phyloP scores from a whole-genome alignment of 1,284 basidiomycete species.

The Rhizoctonia solani region DNA sequence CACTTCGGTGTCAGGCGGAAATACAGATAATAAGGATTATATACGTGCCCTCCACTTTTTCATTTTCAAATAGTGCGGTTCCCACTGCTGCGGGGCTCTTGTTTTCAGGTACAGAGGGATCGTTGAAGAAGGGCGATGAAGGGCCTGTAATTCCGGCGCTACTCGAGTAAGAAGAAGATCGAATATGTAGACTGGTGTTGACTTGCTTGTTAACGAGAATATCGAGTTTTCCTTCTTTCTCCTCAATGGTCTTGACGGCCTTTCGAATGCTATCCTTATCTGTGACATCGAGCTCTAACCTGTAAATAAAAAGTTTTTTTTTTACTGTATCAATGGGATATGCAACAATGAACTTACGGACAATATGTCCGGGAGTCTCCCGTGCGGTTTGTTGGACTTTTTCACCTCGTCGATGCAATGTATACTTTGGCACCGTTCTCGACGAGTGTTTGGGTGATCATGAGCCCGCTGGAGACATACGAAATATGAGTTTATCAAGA shows the following conservation, averaged over 20 bases:
- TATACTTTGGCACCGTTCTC: slow-evolving; percentile 86
- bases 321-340: no score
- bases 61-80: slow-evolving; percentile 68
- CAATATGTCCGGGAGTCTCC: no score
- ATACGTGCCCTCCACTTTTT: slow-evolving; percentile 53
- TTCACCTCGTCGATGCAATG: slow-evolving; percentile 65
- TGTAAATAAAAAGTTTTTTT: slow-evolving; percentile 44
- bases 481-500: no score
- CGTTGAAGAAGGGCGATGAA: slow-evolving; percentile 58
- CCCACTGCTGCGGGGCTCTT: slow-evolving; percentile 65
- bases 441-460: slow-evolving; percentile 74
- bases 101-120: slow-evolving; percentile 60
- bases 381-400: slow-evolving; percentile 61
- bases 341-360: no score
- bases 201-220: slow-evolving; percentile 79
- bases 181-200: not conserved
- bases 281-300: slow-evolving; percentile 70
- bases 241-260: slow-evolving; percentile 57
- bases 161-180: not conserved
- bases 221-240: slow-evolving; percentile 68
- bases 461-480: slow-evolving; percentile 58
- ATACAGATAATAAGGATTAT: no score
- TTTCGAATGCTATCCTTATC: slow-evolving; percentile 65
- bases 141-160: slow-evolving; percentile 77
- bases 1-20: not conserved